Evolutionary conservation across 2,329 filamentous ascomycete species (phyloP).

Genomic region (Aulographum hederae): DNA sequence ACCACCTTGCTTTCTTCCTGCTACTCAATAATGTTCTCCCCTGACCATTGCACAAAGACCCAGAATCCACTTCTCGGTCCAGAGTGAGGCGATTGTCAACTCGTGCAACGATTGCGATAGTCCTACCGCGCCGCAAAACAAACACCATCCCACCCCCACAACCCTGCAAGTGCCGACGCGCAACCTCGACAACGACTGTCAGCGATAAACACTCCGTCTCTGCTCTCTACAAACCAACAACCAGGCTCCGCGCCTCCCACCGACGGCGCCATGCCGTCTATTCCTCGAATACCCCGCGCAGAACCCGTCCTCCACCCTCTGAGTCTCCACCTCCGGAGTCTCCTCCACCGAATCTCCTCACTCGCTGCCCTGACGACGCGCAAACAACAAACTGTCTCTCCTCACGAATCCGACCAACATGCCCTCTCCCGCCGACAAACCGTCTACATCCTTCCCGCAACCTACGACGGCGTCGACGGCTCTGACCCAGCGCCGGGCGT

Average conservation of each 20-base stretch:
- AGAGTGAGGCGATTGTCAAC: too few species aligned
- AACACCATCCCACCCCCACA: too few species aligned
- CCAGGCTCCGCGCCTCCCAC: too few species aligned
- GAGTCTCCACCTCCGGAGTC: neutral
- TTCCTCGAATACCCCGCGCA: neutral
- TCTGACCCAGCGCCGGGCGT: constrained; percentile 34
- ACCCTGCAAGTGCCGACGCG: too few species aligned
- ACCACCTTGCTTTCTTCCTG: too few species aligned
- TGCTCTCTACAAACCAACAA: neutral
- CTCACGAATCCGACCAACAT: neutral
- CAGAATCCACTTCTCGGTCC: too few species aligned
- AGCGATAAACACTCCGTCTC: neutral
- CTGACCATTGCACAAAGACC: too few species aligned
- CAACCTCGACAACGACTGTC: neutral
- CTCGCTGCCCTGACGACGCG: neutral
- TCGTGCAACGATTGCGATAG: too few species aligned
- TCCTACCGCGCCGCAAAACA: too few species aligned
- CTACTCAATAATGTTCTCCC: too few species aligned
- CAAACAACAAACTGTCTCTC: neutral
- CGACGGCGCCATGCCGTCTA: neutral
- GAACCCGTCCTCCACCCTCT: neutral
- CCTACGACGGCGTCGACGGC: constrained; percentile 35
- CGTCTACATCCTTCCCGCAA: constrained; percentile 36
- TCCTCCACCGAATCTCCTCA: neutral
- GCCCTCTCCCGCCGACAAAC: too few species aligned